Base-by-base conservation (phyloP, 305 asterid genomes). In the Solanum chacoense region DNA sequence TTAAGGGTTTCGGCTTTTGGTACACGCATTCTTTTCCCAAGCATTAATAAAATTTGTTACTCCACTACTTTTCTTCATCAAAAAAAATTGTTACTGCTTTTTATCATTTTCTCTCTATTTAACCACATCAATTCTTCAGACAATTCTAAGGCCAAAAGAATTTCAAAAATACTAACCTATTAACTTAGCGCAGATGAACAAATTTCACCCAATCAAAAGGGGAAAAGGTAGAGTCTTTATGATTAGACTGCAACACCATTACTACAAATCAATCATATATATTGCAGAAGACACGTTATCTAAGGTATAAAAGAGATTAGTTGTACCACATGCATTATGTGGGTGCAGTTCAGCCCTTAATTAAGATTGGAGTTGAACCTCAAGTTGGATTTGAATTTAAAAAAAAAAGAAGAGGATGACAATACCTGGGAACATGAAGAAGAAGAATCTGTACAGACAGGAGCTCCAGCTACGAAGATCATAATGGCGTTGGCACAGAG, bases 391-490 rank as follows among this genome's bases (percentile, higher is more conserved):
- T 59, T 59, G 2, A 55, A 55, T 42, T 42, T 38, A n/a, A n/a
- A n/a, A n/a, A 38, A 38, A 38, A 38, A 38, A 4, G 42, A 38
- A 0, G 69, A 59, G 69, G 26, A 59, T 59, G 26, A 20, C 86
- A 22, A 38, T 88, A 95, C 98, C 97, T 93, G 93, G 34, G 95
- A 42, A 45, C 13, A 8, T 37, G 85, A 78, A 40, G 59, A 78
- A 79, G 94, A 91, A 22, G 90, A 92, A 59, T 91, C 91, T 5
- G 92, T 88, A 67, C 90, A 42, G 92, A 94, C 89, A 9, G 91
- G 96, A 88, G 50, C 88, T 45, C 96, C 98, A 36, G 85, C 94
- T n/a, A 95, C 97, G 89, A 91, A 94, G 90, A 96, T 96, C 98
- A 96, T 80, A 8, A 50, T 80, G 69, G 73, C 31, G 69, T 59